phyloP scores from a whole-genome alignment of 1,284 basidiomycete genomes.

The Sphagnurus paluster region DNA sequence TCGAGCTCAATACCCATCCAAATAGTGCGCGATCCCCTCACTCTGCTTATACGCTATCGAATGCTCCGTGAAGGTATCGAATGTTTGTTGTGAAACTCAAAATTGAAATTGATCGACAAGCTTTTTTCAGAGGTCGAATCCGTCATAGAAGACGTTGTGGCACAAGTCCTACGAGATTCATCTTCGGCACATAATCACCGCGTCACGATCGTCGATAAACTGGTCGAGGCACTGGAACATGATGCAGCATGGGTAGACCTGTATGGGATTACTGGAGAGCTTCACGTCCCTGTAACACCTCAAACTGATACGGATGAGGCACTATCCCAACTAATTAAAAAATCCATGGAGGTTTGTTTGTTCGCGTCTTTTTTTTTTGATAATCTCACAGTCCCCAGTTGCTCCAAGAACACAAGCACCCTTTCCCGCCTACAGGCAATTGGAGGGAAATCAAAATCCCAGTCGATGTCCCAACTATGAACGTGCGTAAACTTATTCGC shows the following conservation, averaged over 20 bases:
- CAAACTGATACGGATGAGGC: constrained; percentile 38
- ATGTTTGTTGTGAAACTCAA: neutral
- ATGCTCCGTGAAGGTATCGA: constrained; percentile 72
- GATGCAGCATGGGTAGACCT: constrained; percentile 66
- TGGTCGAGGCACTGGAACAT: constrained; percentile 61
- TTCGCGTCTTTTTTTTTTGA: neutral
- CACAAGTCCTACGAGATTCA: constrained; percentile 37
- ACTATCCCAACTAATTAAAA: constrained; percentile 35
- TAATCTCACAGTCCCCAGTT: constrained; percentile 31
- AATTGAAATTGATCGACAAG: constrained; percentile 8
- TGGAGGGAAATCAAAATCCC: constrained; percentile 79
- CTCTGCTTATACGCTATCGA: constrained; percentile 66
- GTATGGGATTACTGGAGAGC: constrained; percentile 68
- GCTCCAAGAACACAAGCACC: constrained; percentile 40
- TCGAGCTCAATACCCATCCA: neutral
- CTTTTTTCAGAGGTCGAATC: constrained; percentile 55
- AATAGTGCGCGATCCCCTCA: constrained; percentile 61
- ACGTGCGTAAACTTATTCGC: constrained; percentile 45
- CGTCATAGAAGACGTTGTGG: constrained; percentile 53
- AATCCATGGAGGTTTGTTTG: constrained; percentile 40
- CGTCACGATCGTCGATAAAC: constrained; percentile 41
- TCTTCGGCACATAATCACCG: constrained; percentile 33
- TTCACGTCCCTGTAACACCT: constrained; percentile 50
- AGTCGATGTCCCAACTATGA: constrained; percentile 80
- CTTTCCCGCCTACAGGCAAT: constrained; percentile 34